These are phyloP conservation scores for Corrigiola litoralis DNA, from an alignment of 179 eudicot genomes.

Conservation along the genomic window DNA sequence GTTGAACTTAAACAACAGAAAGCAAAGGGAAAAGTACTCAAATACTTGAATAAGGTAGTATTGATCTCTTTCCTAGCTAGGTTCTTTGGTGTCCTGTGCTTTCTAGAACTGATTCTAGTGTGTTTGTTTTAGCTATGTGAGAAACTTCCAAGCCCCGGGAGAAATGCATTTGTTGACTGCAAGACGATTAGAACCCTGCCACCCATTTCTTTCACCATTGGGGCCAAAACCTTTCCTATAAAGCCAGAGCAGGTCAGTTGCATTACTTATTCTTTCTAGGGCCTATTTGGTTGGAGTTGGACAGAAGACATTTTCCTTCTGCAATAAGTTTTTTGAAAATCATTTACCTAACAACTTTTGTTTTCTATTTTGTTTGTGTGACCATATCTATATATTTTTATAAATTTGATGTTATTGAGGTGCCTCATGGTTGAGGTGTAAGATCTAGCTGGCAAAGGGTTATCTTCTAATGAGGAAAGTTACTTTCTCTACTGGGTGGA, in stretches of 20 bases:
- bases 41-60: constrained; percentile 30
- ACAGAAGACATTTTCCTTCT: too few relatives aligned
- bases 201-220: constrained; percentile 32
- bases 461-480: too few relatives aligned
- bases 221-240: constrained; percentile 27
- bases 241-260: constrained; percentile 30
- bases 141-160: constrained; percentile 37
- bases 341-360: too few relatives aligned
- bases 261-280: background rate
- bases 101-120: background rate
- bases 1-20: constrained; percentile 20
- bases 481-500: too few relatives aligned
- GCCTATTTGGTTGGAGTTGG: background rate
- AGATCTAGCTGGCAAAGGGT: too few relatives aligned
- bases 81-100: background rate
- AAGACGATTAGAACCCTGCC: constrained; percentile 27
- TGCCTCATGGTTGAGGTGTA: too few relatives aligned
- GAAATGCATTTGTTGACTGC: constrained; percentile 32
- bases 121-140: constrained; percentile 29
- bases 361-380: too few relatives aligned
- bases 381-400: too few relatives aligned
- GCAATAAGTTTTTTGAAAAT: too few relatives aligned
- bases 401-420: too few relatives aligned
- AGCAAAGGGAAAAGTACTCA: constrained; percentile 23
- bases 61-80: background rate